Percentiles rank a stretch among this genome's conserved stretches.
phyloP scores from a whole-genome alignment of 1,139 yeast genomes.

The Hanseniaspora uvarum region DNA sequence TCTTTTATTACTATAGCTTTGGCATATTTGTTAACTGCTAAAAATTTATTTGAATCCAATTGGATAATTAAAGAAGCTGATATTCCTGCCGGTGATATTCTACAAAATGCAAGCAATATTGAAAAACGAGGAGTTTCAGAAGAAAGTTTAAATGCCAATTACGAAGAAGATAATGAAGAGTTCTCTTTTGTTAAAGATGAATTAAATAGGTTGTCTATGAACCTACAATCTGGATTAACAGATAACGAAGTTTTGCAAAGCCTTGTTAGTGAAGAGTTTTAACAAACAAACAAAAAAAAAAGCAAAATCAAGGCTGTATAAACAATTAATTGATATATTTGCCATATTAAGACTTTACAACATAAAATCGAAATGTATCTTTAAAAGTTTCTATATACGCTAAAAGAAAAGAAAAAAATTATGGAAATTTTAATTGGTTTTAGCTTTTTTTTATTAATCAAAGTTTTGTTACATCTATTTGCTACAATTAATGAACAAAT shows the following conservation, averaged over 20 bases:
- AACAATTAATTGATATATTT: not conserved
- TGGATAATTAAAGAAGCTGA: not conserved
- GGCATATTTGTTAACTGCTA: conserved; percentile 1
- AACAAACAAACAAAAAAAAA: not conserved
- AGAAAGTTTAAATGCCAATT: conserved; percentile 17
- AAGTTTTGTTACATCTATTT: too few relatives aligned
- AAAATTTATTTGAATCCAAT: not conserved
- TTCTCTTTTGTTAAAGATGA: conserved; percentile 10
- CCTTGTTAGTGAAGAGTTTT: not conserved
- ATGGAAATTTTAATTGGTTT: too few relatives aligned
- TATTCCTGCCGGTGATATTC: not conserved
- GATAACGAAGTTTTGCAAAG: not conserved
- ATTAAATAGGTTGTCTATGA: not conserved
- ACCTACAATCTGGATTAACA: conserved; percentile 21
- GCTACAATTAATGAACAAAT: not conserved
- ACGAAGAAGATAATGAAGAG: conserved; percentile 17
- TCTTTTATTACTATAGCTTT: conserved; percentile 1
- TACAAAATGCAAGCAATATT: not conserved
- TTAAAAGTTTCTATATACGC: not conserved
- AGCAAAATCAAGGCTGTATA: not conserved
- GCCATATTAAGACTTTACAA: too few relatives aligned
- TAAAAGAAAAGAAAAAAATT: not conserved
- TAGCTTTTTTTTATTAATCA: not conserved
- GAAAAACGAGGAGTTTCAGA: conserved; percentile 6
- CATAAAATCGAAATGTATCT: too few relatives aligned